Percentiles rank a stretch among this genome's conserved stretches.
Conservation (phyloP, 768 basidiomycete genomes). For the Suillus spraguei region DNA sequence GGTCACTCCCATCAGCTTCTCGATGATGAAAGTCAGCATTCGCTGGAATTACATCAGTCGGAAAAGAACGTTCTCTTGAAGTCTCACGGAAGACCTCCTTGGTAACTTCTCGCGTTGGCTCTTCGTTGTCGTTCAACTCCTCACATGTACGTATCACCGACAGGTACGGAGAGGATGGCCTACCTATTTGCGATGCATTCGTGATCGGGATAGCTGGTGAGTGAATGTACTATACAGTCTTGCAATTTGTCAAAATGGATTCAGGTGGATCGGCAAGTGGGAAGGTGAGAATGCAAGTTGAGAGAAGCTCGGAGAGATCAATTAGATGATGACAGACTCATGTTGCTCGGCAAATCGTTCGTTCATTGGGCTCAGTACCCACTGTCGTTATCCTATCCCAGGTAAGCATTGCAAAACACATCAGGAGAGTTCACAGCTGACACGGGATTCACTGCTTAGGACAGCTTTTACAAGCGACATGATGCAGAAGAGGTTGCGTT, state of each 20-base stretch:
- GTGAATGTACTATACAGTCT: slow-evolving; percentile 16
- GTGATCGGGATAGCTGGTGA: slow-evolving; percentile 84
- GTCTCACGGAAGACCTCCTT: slow-evolving; percentile 85
- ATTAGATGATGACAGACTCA: slow-evolving; percentile 57
- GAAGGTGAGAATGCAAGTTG: slow-evolving; percentile 53
- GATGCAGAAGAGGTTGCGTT: slow-evolving; percentile 75
- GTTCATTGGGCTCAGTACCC: slow-evolving; percentile 79
- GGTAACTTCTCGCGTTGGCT: slow-evolving; percentile 44
- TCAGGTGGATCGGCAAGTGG: slow-evolving; percentile 86
- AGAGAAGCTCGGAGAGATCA: slow-evolving; percentile 1
- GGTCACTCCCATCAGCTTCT: slow-evolving; percentile 23
- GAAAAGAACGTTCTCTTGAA: slow-evolving; percentile 79
- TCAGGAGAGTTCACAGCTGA: background rate
- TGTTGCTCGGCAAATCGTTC: slow-evolving; percentile 82
- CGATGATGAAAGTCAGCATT: slow-evolving; percentile 22
- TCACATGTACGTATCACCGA: slow-evolving; percentile 12
- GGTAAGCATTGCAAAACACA: slow-evolving; percentile 37
- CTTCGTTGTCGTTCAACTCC: slow-evolving; percentile 16
- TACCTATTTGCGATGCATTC: slow-evolving; percentile 71
- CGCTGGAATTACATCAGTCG: slow-evolving; percentile 26
- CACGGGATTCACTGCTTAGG: slow-evolving; percentile 44
- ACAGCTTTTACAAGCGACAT: slow-evolving; percentile 91
- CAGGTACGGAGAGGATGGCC: slow-evolving; percentile 82
- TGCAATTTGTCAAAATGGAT: background rate
- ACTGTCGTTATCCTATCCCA: slow-evolving; percentile 91